Evolutionary conservation across 805 yeast genomes (phyloP).

Genomic region (Metschnikowia koreensis): DNA sequence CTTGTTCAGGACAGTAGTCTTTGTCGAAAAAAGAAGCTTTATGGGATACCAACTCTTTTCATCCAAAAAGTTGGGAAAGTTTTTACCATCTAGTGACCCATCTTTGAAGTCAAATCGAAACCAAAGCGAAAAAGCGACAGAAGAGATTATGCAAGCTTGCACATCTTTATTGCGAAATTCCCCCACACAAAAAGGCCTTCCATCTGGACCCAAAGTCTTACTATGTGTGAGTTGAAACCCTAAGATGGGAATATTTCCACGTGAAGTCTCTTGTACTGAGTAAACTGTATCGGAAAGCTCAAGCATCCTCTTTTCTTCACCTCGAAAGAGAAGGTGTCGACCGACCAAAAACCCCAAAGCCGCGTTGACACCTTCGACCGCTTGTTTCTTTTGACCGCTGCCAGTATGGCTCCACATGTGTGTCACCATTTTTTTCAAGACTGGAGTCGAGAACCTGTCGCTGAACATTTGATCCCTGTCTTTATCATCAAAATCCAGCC

Average conservation of each 20-base stretch:
- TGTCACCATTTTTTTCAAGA: background rate
- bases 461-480: background rate
- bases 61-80: background rate
- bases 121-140: constrained; percentile 10
- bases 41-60: constrained; percentile 2
- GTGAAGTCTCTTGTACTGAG: background rate
- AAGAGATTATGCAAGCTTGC: constrained; percentile 6
- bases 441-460: background rate
- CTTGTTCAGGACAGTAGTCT: background rate
- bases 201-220: background rate
- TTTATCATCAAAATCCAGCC: background rate
- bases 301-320: background rate
- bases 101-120: constrained; percentile 9
- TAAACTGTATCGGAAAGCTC: constrained; percentile 3
- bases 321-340: constrained; percentile 2
- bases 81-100: constrained; percentile 1
- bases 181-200: background rate
- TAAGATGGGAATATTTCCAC: constrained; percentile 2
- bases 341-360: constrained; percentile 3
- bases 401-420: background rate
- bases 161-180: constrained; percentile 6
- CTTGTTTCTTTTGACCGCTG: background rate
- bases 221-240: background rate
- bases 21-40: background rate
- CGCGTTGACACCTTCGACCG: constrained; percentile 1